phyloP scores from a whole-genome alignment of 352 stramenopile species.

The Globisporangium mamillatum region DNA sequence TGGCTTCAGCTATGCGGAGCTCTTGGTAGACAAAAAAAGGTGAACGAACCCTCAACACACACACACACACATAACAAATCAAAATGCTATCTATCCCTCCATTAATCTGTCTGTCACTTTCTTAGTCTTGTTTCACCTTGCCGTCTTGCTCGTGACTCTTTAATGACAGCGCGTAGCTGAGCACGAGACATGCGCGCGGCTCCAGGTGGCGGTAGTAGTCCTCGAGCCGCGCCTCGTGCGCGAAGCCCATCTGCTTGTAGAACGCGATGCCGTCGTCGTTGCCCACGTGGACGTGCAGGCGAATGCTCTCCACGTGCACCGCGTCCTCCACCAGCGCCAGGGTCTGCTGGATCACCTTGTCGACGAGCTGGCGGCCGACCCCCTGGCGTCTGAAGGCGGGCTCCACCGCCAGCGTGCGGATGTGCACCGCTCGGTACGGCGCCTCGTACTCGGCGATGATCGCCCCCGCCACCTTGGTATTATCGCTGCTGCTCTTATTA shows the following conservation, averaged over 20 bases:
- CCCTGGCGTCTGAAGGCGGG: conserved; percentile 33
- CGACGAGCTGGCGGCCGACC: conserved; percentile 35
- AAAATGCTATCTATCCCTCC: conserved; percentile 7
- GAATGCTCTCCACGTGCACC: conserved; percentile 20
- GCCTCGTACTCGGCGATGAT: conserved; percentile 41
- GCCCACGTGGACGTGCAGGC: conserved; percentile 58
- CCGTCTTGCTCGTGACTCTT: neutral
- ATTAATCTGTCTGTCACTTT: neutral
- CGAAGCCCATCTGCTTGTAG: conserved; percentile 52
- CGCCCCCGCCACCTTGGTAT: conserved; percentile 23
- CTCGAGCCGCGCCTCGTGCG: conserved; percentile 39
- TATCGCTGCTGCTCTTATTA: conserved; percentile 1
- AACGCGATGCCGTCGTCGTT: conserved; percentile 66
- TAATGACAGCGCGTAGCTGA: conserved; percentile 31
- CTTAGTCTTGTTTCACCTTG: neutral
- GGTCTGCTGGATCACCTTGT: conserved; percentile 31
- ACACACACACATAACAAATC: neutral
- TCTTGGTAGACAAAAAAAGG: neutral
- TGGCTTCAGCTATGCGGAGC: neutral
- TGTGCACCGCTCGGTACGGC: conserved; percentile 26
- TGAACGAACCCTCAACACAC: neutral
- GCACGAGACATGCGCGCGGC: conserved; percentile 47
- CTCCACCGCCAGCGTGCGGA: conserved; percentile 44
- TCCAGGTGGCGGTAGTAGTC: conserved; percentile 67
- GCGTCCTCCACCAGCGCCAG: conserved; percentile 6